Evolutionary conservation across 345 rosid species (phyloP).

Genomic region (Syzygium aromaticum): DNA sequence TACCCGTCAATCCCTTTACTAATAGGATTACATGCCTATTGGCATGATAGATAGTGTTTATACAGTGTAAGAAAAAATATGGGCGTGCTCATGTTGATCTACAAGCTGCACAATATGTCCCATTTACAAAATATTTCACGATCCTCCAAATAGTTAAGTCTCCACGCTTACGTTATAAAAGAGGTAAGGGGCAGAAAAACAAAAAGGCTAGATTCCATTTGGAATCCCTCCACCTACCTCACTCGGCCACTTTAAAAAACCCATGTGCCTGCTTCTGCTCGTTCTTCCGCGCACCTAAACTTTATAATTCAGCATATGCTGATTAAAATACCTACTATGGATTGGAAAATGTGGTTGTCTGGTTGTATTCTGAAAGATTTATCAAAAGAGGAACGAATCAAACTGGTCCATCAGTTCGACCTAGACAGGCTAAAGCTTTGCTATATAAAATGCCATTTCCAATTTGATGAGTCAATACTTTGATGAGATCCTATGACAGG

Average conservation of each 20-base stretch:
- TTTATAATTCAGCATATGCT: background rate
- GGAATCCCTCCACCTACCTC: background rate
- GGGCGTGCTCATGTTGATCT: background rate
- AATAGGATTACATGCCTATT: too few relatives aligned
- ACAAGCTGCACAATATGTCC: background rate
- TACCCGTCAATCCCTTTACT: too few relatives aligned
- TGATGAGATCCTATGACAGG: background rate
- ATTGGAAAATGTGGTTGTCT: background rate
- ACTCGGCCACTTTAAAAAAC: background rate
- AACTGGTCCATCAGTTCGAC: background rate
- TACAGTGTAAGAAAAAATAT: background rate
- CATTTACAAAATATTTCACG: background rate
- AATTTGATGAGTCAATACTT: background rate
- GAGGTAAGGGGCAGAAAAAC: too few relatives aligned
- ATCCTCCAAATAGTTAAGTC: background rate
- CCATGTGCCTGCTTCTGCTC: background rate
- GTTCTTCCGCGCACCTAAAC: background rate
- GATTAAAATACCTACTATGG: background rate
- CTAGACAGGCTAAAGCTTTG: background rate
- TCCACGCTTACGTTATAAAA: background rate
- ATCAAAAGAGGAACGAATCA: background rate
- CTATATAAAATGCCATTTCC: background rate
- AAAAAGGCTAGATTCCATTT: too few relatives aligned
- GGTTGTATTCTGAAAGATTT: background rate
- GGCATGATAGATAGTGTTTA: background rate